A percentile compares a stretch with the other conserved stretches of the same genome.
Conservation (phyloP, 2,329 filamentous ascomycete genomes). For the Sclerotinia sclerotiorum region DNA sequence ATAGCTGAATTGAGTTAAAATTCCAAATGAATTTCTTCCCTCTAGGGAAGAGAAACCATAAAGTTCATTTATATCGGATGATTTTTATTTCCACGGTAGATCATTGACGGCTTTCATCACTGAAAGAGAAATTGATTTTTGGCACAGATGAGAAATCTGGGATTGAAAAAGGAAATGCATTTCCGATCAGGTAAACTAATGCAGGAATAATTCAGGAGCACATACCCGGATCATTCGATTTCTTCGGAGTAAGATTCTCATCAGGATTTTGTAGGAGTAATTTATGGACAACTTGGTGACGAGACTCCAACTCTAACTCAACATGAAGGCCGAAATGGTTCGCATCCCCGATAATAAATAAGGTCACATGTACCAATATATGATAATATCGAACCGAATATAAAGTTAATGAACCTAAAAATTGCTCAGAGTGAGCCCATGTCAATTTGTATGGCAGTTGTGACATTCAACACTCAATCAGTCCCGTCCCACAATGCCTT, state of each 20-base stretch:
- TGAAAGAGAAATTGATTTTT: neutral
- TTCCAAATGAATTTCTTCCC: constrained; percentile 7
- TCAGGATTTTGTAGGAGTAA: neutral
- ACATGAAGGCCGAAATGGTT: neutral
- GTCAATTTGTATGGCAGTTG: neutral
- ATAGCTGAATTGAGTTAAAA: constrained; percentile 5
- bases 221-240: constrained; percentile 14
- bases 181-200: neutral
- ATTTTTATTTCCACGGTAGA: constrained; percentile 10
- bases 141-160: neutral
- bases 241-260: neutral
- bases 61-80: neutral
- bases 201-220: constrained; percentile 3
- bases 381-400: neutral
- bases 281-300: neutral
- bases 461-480: neutral
- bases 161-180: constrained; percentile 11
- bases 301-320: constrained; percentile 7
- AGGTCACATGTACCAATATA: neutral
- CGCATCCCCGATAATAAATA: neutral
- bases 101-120: constrained; percentile 19
- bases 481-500: constrained; percentile 4
- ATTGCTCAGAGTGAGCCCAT: neutral
- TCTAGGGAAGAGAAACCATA: neutral
- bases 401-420: neutral